Evolutionary conservation across 2,329 filamentous ascomycete species (phyloP).

Genomic region (Fusarium denticulatum): DNA sequence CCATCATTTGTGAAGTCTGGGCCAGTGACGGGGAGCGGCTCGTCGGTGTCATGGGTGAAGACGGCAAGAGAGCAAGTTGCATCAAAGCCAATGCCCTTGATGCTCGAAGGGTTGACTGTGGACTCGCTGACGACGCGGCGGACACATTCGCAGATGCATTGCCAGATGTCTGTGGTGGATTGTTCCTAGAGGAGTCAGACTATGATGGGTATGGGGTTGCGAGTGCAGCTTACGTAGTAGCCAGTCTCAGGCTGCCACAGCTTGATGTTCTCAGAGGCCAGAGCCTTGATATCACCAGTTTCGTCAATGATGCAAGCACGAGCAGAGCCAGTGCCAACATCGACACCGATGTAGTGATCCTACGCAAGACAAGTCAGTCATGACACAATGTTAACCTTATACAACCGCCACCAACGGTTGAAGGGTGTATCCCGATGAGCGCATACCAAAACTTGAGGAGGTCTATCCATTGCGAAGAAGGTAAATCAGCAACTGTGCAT

Average conservation of each 20-base stretch:
- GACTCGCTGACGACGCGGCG: constrained; percentile 84
- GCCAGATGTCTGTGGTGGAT: constrained; percentile 98
- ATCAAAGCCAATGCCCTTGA: constrained; percentile 95
- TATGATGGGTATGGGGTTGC: neutral
- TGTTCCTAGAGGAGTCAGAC: constrained; percentile 72
- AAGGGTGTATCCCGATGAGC: neutral
- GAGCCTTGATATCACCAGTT: constrained; percentile 84
- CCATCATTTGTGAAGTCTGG: constrained; percentile 80
- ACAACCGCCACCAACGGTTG: constrained; percentile 9
- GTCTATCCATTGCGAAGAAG: constrained; percentile 46
- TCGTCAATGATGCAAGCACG: constrained; percentile 95
- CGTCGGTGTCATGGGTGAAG: constrained; percentile 87
- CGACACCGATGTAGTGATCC: constrained; percentile 82
- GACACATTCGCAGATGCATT: constrained; percentile 89
- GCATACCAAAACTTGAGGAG: constrained; percentile 48
- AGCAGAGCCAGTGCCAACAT: constrained; percentile 95
- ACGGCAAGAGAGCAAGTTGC: constrained; percentile 98
- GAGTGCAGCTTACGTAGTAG: constrained; percentile 70
- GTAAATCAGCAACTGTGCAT: constrained; percentile 13
- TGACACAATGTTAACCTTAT: neutral
- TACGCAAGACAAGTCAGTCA: constrained; percentile 42
- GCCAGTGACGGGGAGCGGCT: constrained; percentile 89
- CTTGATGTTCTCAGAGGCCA: constrained; percentile 80
- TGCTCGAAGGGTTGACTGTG: constrained; percentile 76
- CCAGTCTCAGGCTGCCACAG: constrained; percentile 81